Base-by-base conservation (phyloP, 1,284 basidiomycete species). In the Irpex lacteus region DNA sequence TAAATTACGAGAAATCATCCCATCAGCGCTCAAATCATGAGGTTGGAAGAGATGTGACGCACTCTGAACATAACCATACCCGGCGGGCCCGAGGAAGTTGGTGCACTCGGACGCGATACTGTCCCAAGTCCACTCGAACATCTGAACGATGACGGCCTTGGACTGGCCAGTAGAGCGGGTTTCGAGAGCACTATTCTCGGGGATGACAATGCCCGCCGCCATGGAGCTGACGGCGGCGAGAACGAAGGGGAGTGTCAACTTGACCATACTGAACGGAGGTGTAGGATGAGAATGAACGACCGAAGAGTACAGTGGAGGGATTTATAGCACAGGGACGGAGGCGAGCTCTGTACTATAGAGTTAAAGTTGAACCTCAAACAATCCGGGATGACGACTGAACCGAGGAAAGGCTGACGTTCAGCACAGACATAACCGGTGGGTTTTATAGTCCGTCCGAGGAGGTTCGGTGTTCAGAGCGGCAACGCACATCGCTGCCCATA, bases 41-140 rank as follows among this genome's bases (percentile, higher is more conserved):
- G 52, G 70, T 70, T 26, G 18, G 15, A 26, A 52, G 58, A 40
- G 3, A 60, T 47, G 40, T 5, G 37, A 19, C 36, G 11, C 49
- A 84, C 85, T 83, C 85, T 89, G 88, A 19, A 90, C 85, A 68
- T 82, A 89, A 4, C 86, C 87, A 71, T 89, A 89, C 0, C 87
- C 79, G 26, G 85, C 82, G 5, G 88, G 87, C 1, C 89, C 88
- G 60, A 90, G 80, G 72, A 88, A 90, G 61, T 77, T 78, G 4
- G 80, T 85, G 73, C 89, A 90, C 74, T 90, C 88, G 1, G 81
- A 71, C 1, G 87, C 87, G 60, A 90, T 73, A 68, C 83, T 87
- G 67, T 80, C 78, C 81, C 81, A 77, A 0, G 69, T 71, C 74
- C 75, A 76, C 60, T 77, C 70, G 64, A 77, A 77, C 73, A 77